Percentiles rank a stretch among this genome's conserved stretches.
Evolutionary conservation across 1,284 basidiomycete species (phyloP).

Genomic region (Cystobasidium pallidum): DNA sequence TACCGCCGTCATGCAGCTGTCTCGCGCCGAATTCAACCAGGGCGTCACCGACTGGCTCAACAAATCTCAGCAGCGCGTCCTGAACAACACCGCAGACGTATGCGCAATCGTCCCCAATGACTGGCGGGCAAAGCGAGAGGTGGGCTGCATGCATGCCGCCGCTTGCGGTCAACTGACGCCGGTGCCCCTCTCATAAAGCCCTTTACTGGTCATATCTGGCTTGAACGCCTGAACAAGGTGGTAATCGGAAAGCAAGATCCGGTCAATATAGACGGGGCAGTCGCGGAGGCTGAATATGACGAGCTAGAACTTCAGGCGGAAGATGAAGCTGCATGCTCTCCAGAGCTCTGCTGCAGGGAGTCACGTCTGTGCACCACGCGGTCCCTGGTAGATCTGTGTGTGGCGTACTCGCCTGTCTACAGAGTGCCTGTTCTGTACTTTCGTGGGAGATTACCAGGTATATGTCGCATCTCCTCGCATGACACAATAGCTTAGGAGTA

Average conservation of each 20-base stretch:
- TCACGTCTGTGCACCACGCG: neutral
- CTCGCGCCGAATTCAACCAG: slow-evolving; percentile 26
- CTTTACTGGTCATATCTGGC: slow-evolving; percentile 22
- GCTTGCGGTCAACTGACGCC: neutral
- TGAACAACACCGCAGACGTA: neutral
- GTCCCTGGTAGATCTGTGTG: slow-evolving; percentile 61
- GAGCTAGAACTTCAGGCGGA: neutral
- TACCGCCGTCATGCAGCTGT: slow-evolving; percentile 11
- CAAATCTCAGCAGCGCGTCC: neutral
- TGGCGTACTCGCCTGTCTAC: slow-evolving; percentile 73
- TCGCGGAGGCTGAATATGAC: neutral
- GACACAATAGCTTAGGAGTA: no score
- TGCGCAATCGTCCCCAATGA: neutral
- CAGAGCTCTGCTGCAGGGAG: neutral
- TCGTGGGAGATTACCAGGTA: slow-evolving; percentile 67
- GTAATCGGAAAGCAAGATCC: neutral
- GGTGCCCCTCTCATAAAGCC: neutral
- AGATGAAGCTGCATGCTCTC: slow-evolving; percentile 8
- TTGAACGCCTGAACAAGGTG: slow-evolving; percentile 25
- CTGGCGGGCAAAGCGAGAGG: slow-evolving; percentile 17
- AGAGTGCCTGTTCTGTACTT: slow-evolving; percentile 79
- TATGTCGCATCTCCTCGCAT: neutral
- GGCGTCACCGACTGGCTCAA: slow-evolving; percentile 26
- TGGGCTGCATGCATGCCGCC: neutral
- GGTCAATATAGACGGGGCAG: neutral